phyloP scores from a whole-genome alignment of 2,329 filamentous ascomycete genomes.

The Malbranchea zuffiana region DNA sequence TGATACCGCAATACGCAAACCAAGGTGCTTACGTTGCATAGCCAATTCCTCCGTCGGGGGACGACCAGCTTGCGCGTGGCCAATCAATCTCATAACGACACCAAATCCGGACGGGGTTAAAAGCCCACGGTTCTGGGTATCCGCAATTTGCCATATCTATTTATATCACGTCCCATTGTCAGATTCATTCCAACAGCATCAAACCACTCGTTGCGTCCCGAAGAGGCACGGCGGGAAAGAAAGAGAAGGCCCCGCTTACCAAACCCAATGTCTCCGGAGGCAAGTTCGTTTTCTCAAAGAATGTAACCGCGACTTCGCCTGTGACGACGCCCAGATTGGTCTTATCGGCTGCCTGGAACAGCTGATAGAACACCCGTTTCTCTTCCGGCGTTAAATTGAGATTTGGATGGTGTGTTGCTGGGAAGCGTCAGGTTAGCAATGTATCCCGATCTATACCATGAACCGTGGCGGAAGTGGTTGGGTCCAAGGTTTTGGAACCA shows the following conservation, averaged over 20 bases:
- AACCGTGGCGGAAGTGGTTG: too few relatives aligned
- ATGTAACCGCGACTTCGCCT: constrained; percentile 89
- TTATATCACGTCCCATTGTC: not conserved
- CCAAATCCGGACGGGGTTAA: constrained; percentile 88
- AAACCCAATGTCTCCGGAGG: constrained; percentile 77
- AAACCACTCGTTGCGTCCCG: not conserved
- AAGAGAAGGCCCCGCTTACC: constrained; percentile 45
- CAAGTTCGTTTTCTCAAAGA: constrained; percentile 92
- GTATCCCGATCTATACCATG: too few relatives aligned
- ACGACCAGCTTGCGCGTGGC: constrained; percentile 81
- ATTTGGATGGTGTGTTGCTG: constrained; percentile 41
- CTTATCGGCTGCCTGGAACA: constrained; percentile 86
- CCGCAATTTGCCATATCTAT: constrained; percentile 98
- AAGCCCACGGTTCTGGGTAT: constrained; percentile 90
- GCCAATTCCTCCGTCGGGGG: constrained; percentile 73
- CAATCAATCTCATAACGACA: constrained; percentile 84
- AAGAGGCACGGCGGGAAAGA: not conserved
- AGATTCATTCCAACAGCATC: not conserved
- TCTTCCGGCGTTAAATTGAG: constrained; percentile 84
- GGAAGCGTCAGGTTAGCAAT: not conserved
- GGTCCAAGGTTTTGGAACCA: too few relatives aligned
- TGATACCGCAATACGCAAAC: not conserved
- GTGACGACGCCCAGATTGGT: constrained; percentile 89
- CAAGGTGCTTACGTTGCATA: constrained; percentile 50
- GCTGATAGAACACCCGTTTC: constrained; percentile 84